Evolutionary conservation across 495 filamentous ascomycete genomes (phyloP), one percentile per base, ranked within the genome.

Genomic region (Lasiosphaeriaceae sp.): DNA sequence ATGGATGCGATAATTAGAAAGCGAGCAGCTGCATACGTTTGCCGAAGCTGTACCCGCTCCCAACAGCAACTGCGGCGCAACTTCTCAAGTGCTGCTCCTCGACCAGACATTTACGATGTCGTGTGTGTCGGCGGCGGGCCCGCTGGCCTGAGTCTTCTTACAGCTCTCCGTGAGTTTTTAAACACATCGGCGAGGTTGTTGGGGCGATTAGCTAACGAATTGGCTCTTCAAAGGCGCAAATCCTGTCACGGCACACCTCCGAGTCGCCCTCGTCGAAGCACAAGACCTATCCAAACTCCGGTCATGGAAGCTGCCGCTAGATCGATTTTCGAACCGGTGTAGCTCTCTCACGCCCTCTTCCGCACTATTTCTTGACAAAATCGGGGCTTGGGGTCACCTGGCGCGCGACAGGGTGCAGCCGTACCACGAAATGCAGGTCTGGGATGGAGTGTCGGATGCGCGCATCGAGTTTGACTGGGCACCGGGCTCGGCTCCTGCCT

Each of bases 51-150:
- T 55, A 77, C 63, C 17, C 74, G 65, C 34, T 51, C 74, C 16
- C 59, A 60, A 21, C 58, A 63, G 9, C 65, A 64, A 53, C 53
- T 61, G 50, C 57, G 54, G 46, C 66, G 77, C 58, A 58, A 59
- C 8, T 82, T 73, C 55, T 57, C 76, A 22, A 78, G 55, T n/a
- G 53, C 68, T 21, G 41, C 67, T 5, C 49, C 68, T 47, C 53
- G 62, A 52, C 80, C 78, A 1, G 83, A 86, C 46, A 83, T 96
- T 66, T 96, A 93, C 75, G 92, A 97, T 82, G 88, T 97, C 29
- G 91, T 96, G 50, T 94, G 91, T 57, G 88, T 99, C 58, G 95
- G 95, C 50, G 95, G 94, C 24, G 95, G 95, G n/a, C 95, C 94
- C 14, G 94, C 92, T 9, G 95, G 95, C 49, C 77, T 99, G 44